Evolutionary conservation across 371 early-diverging fungal genomes (phyloP).

Genomic region (Lichtheimia corymbifera): DNA sequence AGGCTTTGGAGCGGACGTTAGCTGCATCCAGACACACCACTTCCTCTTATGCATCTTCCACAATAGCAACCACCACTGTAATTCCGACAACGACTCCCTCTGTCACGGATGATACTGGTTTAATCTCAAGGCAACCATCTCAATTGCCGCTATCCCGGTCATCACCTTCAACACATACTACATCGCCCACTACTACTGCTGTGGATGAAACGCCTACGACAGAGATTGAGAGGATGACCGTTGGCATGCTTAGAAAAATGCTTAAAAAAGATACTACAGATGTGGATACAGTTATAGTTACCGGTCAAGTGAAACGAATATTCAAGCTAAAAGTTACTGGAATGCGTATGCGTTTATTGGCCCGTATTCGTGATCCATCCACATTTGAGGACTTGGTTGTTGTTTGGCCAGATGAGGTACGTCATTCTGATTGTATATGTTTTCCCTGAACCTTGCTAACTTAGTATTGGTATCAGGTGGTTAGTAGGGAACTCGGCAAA

Average conservation of each 20-base stretch:
- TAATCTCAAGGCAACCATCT: not conserved
- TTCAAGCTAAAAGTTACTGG: not conserved
- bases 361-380: not conserved
- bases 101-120: not conserved
- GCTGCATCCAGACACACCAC: too few relatives aligned
- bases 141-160: not conserved
- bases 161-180: too few relatives aligned
- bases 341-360: not conserved
- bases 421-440: not conserved
- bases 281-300: not conserved
- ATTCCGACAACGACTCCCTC: not conserved
- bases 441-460: not conserved
- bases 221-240: not conserved
- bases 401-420: not conserved
- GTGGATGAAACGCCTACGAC: not conserved
- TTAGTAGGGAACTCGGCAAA: not conserved
- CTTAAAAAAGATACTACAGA: not conserved
- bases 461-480: not conserved
- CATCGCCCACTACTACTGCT: not conserved
- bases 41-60: too few relatives aligned
- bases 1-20: not conserved
- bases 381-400: not conserved
- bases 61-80: not conserved
- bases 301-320: not conserved
- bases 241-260: not conserved